Percentiles rank a stretch among this genome's conserved stretches.
These are phyloP conservation scores for Homolaphlyctis polyrhiza DNA, from an alignment of 371 early-diverging fungal genomes.

Conservation along the genomic window DNA sequence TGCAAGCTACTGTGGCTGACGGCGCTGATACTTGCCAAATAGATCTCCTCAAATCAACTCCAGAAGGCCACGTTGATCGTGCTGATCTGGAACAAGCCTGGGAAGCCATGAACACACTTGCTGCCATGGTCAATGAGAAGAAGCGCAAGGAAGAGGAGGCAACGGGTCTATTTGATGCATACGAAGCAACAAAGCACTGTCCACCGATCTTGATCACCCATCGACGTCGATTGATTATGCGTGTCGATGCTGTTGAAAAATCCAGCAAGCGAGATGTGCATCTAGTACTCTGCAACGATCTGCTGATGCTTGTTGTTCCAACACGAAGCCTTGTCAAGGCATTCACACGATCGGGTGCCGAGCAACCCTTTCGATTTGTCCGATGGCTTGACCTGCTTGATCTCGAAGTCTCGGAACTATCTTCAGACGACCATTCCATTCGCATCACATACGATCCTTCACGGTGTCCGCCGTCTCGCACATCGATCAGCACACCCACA, in stretches of 20 bases:
- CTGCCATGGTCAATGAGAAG: slow-evolving; percentile 63
- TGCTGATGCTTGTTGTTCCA: slow-evolving; percentile 28
- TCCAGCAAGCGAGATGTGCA: slow-evolving; percentile 13
- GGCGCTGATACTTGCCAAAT: background rate
- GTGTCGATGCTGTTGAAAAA: slow-evolving; percentile 22
- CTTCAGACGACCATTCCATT: background rate
- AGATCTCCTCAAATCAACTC: slow-evolving; percentile 62
- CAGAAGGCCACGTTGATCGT: slow-evolving; percentile 58
- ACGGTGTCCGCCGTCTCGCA: background rate
- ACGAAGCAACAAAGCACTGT: slow-evolving; percentile 37
- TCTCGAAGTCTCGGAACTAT: slow-evolving; percentile 17
- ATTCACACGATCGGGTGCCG: slow-evolving; percentile 5
- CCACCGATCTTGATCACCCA: slow-evolving; percentile 32
- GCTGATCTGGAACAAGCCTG: slow-evolving; percentile 52
- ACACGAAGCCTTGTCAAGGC: slow-evolving; percentile 6
- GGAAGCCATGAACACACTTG: slow-evolving; percentile 56
- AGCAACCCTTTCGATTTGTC: slow-evolving; percentile 26
- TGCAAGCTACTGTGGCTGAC: too few relatives aligned
- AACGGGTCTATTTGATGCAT: slow-evolving; percentile 37
- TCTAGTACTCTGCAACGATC: slow-evolving; percentile 36
- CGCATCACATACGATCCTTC: slow-evolving; percentile 10
- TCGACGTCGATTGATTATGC: slow-evolving; percentile 23
- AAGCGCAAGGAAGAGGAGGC: slow-evolving; percentile 57
- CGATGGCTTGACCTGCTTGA: slow-evolving; percentile 38
- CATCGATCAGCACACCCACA: background rate